Conservation (phyloP, 305 asterid species). For the Fraxinus ornus region DNA sequence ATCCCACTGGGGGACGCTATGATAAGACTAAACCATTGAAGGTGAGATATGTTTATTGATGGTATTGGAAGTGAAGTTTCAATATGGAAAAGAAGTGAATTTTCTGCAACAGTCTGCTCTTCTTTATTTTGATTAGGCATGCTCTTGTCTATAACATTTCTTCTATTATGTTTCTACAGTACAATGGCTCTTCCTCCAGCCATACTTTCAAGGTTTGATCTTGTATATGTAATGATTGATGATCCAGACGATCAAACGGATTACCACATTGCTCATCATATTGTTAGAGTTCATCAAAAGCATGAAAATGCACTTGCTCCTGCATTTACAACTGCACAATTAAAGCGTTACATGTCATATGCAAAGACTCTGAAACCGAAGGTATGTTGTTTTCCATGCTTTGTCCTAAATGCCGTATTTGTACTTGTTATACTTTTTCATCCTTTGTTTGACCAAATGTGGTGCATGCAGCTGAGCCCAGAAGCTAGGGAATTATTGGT, state of each 20-base stretch:
- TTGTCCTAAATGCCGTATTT: neutral
- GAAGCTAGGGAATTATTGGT: constrained; percentile 80
- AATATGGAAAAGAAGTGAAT: neutral
- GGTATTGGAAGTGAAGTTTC: neutral
- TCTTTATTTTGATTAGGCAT: neutral
- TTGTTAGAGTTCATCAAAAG: constrained; percentile 89
- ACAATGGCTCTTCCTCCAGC: constrained; percentile 98
- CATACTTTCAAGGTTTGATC: constrained; percentile 94
- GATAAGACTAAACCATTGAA: constrained; percentile 93
- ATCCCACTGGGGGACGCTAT: constrained; percentile 97
- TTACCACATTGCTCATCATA: constrained; percentile 87
- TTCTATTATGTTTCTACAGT: constrained; percentile 50
- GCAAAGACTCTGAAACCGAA: constrained; percentile 90
- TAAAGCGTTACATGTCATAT: constrained; percentile 81
- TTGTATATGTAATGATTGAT: constrained; percentile 94
- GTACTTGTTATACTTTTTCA: neutral
- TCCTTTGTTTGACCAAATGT: constrained; percentile 20
- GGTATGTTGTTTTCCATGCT: constrained; percentile 38
- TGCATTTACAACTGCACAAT: constrained; percentile 70
- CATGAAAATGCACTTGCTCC: constrained; percentile 80
- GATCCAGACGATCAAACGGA: constrained; percentile 95
- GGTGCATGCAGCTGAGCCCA: constrained; percentile 50
- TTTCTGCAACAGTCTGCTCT: neutral
- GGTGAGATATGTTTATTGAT: constrained; percentile 37
- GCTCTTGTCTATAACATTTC: neutral